A percentile compares a stretch with the other conserved stretches of the same genome.
Evolutionary conservation across 2,329 filamentous ascomycete genomes (phyloP).

Genomic region (Penicillium occitanis): DNA sequence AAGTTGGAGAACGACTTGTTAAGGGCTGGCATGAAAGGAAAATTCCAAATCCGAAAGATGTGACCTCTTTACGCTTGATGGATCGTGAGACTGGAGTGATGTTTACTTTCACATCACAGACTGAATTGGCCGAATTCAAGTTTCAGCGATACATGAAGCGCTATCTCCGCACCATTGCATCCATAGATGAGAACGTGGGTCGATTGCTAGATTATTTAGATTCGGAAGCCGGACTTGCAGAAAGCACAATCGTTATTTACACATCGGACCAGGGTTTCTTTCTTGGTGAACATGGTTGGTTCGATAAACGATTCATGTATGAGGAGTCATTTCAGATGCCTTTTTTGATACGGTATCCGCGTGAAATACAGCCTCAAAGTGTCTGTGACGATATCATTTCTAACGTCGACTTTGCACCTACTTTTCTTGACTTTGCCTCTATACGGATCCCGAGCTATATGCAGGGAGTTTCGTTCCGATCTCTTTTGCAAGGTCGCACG

Average conservation of each 20-base stretch:
- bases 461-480: slow-evolving; percentile 51
- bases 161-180: slow-evolving; percentile 55
- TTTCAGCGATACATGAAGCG: slow-evolving; percentile 59
- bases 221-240: slow-evolving; percentile 34
- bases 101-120: slow-evolving; percentile 37
- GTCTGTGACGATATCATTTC: slow-evolving; percentile 52
- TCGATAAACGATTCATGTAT: slow-evolving; percentile 61
- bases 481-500: slow-evolving; percentile 39
- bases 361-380: slow-evolving; percentile 39
- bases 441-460: slow-evolving; percentile 50
- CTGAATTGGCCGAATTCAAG: slow-evolving; percentile 54
- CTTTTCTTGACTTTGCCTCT: slow-evolving; percentile 50
- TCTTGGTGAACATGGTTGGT: slow-evolving; percentile 59
- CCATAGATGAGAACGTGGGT: slow-evolving; percentile 55
- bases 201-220: slow-evolving; percentile 52
- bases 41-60: slow-evolving; percentile 39
- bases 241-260: slow-evolving; percentile 56
- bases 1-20: slow-evolving; percentile 39
- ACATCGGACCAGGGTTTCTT: slow-evolving; percentile 59
- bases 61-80: slow-evolving; percentile 37
- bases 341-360: slow-evolving; percentile 51
- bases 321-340: slow-evolving; percentile 60
- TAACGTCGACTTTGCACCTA: slow-evolving; percentile 57
- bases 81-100: slow-evolving; percentile 50
- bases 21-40: slow-evolving; percentile 38